Base-by-base conservation (phyloP, 805 yeast species). In the Pichia sporocuriosa region DNA sequence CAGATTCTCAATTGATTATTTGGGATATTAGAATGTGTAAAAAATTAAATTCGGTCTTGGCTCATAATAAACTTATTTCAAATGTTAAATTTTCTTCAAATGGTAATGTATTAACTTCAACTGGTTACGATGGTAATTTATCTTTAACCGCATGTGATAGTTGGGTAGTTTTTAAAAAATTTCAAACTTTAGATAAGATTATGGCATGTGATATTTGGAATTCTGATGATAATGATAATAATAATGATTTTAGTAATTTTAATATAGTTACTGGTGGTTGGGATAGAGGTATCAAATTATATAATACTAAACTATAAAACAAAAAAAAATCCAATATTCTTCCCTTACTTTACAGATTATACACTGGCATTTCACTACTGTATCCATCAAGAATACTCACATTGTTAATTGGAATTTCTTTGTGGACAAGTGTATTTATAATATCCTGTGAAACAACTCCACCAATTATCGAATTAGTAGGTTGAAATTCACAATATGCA, bases 391-490 rank as follows among this genome's bases (percentile, higher is more conserved):
- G 69, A 1, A 90, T 63, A 49, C 84, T 69, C 39, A 85, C 69
- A 57, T 93, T 93, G 57, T 87, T 89, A 29, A 89, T 69, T 3
- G 97, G 95, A 32, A 79, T 70, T 52, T 85, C 88, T 50, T 80
- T 77, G 50, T 75, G 75, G 32, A 93, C 82, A 39, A 90, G 61
- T 41, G 72, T 77, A 63, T 93, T 93, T 35, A 93, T 83, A 12
- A 87, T 81, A 58, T 89, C 96, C 62, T 93, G 98, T 2, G 95
- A 84, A 20, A 90, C 62, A 1, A 86, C 72, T 1, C 97, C 98
- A 6, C 97, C 98, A 6, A 90, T 51, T 2, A 93, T 75, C 0
- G 97, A 94, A 4, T 93, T 78, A 0, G 81, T 80, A 1, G 97
- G 96, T 10, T 87, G 73, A 50, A 84, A 75, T 55, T 88, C 94